Evolutionary conservation across 2,329 filamentous ascomycete genomes (phyloP).

Genomic region (Phaeophleospora eucalypticola): DNA sequence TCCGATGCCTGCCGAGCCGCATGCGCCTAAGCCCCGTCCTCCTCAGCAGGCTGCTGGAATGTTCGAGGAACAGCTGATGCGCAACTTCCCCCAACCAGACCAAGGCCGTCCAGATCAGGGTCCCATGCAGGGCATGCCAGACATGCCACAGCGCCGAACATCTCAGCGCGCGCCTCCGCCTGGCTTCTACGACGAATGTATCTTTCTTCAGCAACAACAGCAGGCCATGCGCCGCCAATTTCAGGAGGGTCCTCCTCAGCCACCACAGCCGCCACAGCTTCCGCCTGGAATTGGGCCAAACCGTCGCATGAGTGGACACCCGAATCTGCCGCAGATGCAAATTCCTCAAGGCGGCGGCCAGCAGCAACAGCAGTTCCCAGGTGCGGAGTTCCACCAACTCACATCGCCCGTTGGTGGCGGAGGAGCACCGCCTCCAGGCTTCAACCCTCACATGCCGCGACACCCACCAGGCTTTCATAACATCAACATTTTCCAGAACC

Average conservation of each 20-base stretch:
- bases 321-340: constrained; percentile 28
- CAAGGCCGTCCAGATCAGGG: constrained; percentile 18
- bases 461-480: constrained; percentile 32
- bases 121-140: constrained; percentile 14
- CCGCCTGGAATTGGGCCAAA: constrained; percentile 12
- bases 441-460: constrained; percentile 29
- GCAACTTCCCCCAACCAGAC: constrained; percentile 24
- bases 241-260: constrained; percentile 6
- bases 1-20: constrained; percentile 26
- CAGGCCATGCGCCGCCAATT: constrained; percentile 23
- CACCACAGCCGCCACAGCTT: constrained; percentile 14
- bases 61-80: constrained; percentile 34
- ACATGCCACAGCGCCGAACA: constrained; percentile 19
- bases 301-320: constrained; percentile 26
- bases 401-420: constrained; percentile 10
- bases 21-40: constrained; percentile 35
- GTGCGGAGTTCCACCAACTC: constrained; percentile 22
- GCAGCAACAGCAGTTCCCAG: constrained; percentile 15
- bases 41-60: constrained; percentile 32
- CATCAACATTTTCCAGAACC: constrained; percentile 29
- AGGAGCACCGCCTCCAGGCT: constrained; percentile 26
- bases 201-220: constrained; percentile 28
- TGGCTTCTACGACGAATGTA: constrained; percentile 33
- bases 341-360: constrained; percentile 19
- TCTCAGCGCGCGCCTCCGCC: constrained; percentile 31